Conservation (phyloP, 352 stramenopile genomes). For the Globisporangium sylvaticum region DNA sequence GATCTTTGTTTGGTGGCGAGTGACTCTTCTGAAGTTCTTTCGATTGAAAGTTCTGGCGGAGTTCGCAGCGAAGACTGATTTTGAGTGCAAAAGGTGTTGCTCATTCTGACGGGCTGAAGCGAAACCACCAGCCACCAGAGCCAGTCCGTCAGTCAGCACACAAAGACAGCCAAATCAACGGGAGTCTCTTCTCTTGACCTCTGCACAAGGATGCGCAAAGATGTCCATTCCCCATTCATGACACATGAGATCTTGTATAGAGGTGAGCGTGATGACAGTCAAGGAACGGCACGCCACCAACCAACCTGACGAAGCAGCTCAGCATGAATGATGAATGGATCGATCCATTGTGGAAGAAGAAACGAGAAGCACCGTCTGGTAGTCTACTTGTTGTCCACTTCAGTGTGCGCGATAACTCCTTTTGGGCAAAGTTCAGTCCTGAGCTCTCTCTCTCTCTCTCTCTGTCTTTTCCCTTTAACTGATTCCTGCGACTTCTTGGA, state of each 20-base stretch:
- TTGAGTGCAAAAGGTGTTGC: not conserved
- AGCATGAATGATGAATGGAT: not conserved
- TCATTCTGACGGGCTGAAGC: not conserved
- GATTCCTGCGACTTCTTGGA: not conserved
- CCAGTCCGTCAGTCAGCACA: not conserved
- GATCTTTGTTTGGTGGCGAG: not conserved
- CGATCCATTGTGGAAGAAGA: not conserved
- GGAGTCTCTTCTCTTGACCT: not conserved
- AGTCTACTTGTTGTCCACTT: not conserved
- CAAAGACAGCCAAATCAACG: not conserved
- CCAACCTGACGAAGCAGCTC: not conserved
- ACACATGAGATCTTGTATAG: not conserved
- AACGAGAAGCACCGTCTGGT: not conserved
- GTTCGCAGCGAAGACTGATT: not conserved
- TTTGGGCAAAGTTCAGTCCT: not conserved
- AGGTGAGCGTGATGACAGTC: not conserved
- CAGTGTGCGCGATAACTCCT: no score
- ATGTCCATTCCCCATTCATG: not conserved
- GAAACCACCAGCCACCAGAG: not conserved
- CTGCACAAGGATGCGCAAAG: not conserved
- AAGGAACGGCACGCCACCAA: not conserved
- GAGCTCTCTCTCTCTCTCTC: not conserved
- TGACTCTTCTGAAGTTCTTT: not conserved
- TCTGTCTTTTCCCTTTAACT: not conserved
- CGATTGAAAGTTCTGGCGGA: not conserved